Conservation (phyloP, 352 stramenopile genomes). For the Phytophthora quininea region DNA sequence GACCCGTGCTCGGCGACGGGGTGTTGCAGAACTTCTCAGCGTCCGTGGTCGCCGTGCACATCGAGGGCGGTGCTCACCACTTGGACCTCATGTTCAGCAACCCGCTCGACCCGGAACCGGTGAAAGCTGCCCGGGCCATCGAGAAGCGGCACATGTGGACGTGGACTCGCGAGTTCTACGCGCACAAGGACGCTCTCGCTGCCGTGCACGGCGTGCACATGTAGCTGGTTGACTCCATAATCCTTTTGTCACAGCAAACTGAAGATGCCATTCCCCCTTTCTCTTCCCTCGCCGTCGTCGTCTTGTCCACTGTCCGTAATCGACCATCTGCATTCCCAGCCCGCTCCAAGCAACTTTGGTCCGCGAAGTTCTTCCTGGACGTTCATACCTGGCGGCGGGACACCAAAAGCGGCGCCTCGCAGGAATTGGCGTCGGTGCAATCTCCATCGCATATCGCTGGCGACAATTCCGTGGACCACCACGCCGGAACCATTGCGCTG, state of each 20-base stretch:
- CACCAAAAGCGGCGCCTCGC: too few relatives aligned
- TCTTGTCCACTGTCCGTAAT: not conserved
- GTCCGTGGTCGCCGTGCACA: conserved; percentile 54
- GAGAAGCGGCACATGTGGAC: conserved; percentile 60
- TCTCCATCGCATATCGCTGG: too few relatives aligned
- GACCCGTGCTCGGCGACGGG: conserved; percentile 86
- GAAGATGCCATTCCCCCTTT: not conserved
- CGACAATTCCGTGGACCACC: too few relatives aligned
- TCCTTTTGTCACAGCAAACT: not conserved
- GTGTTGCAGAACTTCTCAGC: conserved; percentile 58
- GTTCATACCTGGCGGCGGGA: too few relatives aligned
- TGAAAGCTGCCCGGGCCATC: conserved; percentile 42
- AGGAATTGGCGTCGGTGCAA: too few relatives aligned
- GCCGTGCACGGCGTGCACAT: too few relatives aligned
- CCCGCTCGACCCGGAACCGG: conserved; percentile 52
- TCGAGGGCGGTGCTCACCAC: conserved; percentile 70
- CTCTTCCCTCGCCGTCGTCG: not conserved
- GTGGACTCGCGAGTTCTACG: conserved; percentile 59
- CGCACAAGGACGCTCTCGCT: conserved; percentile 11
- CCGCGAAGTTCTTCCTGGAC: not conserved
- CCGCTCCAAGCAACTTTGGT: not conserved
- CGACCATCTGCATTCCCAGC: not conserved
- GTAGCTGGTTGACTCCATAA: too few relatives aligned
- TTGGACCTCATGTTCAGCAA: conserved; percentile 86
- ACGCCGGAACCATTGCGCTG: too few relatives aligned